Evolutionary conservation across 805 yeast species (phyloP).

Genomic region (Starmerella khaoyaiensis): DNA sequence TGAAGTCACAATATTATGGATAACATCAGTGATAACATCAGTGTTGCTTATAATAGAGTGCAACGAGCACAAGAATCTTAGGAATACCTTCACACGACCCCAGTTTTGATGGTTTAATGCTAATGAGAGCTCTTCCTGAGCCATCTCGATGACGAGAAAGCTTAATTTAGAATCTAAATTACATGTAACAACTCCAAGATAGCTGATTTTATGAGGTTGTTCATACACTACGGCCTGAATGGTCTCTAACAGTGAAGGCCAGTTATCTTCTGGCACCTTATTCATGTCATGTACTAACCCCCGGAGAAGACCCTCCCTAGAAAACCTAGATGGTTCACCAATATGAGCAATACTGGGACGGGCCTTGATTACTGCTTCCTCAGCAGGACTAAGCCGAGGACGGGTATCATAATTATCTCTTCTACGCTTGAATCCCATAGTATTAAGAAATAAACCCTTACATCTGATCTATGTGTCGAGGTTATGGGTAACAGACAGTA

Average conservation of each 20-base stretch:
- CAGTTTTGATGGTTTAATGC: slow-evolving; percentile 40
- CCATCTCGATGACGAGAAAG: slow-evolving; percentile 50
- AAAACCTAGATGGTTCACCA: slow-evolving; percentile 40
- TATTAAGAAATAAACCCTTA: neutral
- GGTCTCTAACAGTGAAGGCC: slow-evolving; percentile 47
- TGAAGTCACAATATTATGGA: slow-evolving; percentile 1
- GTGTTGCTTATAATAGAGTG: slow-evolving; percentile 42
- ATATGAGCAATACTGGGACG: slow-evolving; percentile 39
- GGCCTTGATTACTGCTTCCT: slow-evolving; percentile 15
- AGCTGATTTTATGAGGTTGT: slow-evolving; percentile 80
- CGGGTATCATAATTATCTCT: slow-evolving; percentile 14
- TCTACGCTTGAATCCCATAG: slow-evolving; percentile 16
- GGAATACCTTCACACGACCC: slow-evolving; percentile 54
- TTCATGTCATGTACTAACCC: slow-evolving; percentile 31
- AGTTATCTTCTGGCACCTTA: slow-evolving; percentile 47
- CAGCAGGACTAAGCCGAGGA: slow-evolving; percentile 17
- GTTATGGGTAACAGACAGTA: no score
- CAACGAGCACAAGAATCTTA: slow-evolving; percentile 58
- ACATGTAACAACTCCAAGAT: slow-evolving; percentile 49
- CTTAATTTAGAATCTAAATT: slow-evolving; percentile 36
- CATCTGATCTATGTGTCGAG: neutral
- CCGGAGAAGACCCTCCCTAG: slow-evolving; percentile 20
- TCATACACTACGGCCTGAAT: slow-evolving; percentile 60
- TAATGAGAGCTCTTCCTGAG: slow-evolving; percentile 50
- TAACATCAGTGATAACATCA: slow-evolving; percentile 32